Conservation (phyloP, 2,329 filamentous ascomycete genomes). For the Colletotrichum salicis region DNA sequence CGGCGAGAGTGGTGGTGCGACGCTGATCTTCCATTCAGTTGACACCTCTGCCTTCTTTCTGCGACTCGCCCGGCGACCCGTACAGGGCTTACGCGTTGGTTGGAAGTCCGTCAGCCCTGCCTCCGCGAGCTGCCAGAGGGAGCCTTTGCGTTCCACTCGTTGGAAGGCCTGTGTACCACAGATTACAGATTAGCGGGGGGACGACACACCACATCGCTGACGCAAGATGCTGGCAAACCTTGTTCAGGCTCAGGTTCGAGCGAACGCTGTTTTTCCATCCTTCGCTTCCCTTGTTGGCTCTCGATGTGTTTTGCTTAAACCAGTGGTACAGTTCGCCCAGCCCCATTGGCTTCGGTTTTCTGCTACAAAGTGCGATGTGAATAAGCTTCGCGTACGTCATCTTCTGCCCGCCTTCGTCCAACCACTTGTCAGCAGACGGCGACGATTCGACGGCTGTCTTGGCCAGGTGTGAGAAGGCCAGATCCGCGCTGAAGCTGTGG, state of each 20-base stretch:
- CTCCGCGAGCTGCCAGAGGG: background rate
- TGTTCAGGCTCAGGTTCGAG: background rate
- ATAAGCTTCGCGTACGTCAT: constrained; percentile 3
- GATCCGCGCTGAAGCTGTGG: too few relatives aligned
- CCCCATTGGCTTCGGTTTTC: background rate
- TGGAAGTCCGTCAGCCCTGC: background rate
- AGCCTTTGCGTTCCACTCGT: background rate
- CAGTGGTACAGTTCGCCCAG: background rate
- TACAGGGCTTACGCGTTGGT: background rate
- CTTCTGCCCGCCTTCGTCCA: background rate
- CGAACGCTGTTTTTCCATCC: constrained; percentile 6
- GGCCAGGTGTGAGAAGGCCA: too few relatives aligned
- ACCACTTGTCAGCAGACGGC: background rate
- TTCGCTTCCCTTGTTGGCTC: background rate
- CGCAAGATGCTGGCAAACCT: background rate
- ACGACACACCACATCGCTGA: too few relatives aligned
- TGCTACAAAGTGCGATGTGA: background rate
- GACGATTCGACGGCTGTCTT: background rate
- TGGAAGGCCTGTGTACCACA: background rate
- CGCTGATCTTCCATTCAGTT: too few relatives aligned
- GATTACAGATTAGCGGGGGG: background rate
- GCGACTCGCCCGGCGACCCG: too few relatives aligned
- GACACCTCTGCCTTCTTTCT: background rate
- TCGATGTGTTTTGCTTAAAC: background rate
- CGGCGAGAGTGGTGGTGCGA: background rate